Percentiles rank a stretch among this genome's conserved stretches.
Conservation (phyloP, 192 early-diverging fungal species). For the Podila verticillata region DNA sequence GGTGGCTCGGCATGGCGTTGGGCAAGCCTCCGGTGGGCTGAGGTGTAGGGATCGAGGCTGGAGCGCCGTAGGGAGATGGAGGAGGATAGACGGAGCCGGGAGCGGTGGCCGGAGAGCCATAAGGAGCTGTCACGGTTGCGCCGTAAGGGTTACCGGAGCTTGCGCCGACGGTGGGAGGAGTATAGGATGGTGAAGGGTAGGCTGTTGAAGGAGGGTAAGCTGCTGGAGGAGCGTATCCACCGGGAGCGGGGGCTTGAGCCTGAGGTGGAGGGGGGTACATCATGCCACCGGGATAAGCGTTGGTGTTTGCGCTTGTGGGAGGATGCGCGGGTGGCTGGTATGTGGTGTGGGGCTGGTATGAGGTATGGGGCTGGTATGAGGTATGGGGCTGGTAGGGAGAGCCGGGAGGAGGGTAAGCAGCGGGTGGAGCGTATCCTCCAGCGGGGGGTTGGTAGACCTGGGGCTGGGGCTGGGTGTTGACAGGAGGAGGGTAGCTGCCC, state of each 20-base stretch:
- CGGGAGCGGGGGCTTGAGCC: neutral
- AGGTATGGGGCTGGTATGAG: constrained; percentile 9
- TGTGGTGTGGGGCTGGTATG: too few species aligned
- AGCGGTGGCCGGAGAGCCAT: constrained; percentile 2
- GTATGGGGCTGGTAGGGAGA: constrained; percentile 7
- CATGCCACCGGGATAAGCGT: constrained; percentile 2
- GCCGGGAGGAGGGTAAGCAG: constrained; percentile 4
- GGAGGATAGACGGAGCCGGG: neutral
- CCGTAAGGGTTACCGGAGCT: constrained; percentile 16
- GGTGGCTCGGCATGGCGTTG: constrained; percentile 11
- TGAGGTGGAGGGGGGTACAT: constrained; percentile 26
- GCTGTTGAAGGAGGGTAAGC: constrained; percentile 11
- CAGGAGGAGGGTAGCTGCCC: constrained; percentile 7
- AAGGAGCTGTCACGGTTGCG: constrained; percentile 5
- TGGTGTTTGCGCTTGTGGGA: constrained; percentile 1
- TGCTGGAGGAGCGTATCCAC: neutral
- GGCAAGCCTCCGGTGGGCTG: constrained; percentile 12
- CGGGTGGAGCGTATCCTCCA: constrained; percentile 6
- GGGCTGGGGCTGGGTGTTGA: neutral
- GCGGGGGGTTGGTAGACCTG: constrained; percentile 1
- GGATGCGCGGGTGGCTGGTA: neutral
- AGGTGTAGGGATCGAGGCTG: constrained; percentile 13
- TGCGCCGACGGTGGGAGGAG: constrained; percentile 13
- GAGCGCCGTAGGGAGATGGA: neutral
- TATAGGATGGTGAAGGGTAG: neutral